Evolutionary conservation across 495 filamentous ascomycete species (phyloP).

Genomic region (Annulohypoxylon bovei): DNA sequence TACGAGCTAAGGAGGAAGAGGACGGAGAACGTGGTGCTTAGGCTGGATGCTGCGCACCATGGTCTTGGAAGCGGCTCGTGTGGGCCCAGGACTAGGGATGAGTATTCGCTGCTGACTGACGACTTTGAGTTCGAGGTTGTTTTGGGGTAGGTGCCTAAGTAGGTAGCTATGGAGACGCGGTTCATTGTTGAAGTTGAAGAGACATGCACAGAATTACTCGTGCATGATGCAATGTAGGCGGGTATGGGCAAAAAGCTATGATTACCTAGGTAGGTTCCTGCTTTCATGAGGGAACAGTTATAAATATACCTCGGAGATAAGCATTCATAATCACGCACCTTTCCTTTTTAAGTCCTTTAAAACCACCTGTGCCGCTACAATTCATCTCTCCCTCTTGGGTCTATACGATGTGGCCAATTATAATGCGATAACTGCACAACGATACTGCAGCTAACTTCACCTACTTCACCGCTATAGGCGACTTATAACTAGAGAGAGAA

Average conservation of each 20-base stretch:
- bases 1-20: slow-evolving; percentile 63
- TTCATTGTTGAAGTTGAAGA: not conserved
- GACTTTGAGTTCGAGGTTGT: slow-evolving; percentile 44
- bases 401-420: not conserved
- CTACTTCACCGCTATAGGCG: not conserved
- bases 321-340: not conserved
- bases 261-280: no score
- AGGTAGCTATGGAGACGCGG: not conserved
- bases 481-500: not conserved
- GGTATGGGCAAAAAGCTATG: no score
- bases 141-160: slow-evolving; percentile 11
- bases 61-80: slow-evolving; percentile 70
- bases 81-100: slow-evolving; percentile 66
- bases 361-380: not conserved
- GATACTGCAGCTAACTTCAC: not conserved
- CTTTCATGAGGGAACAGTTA: no score
- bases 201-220: not conserved
- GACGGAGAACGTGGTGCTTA: slow-evolving; percentile 61
- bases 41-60: slow-evolving; percentile 65
- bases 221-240: not conserved
- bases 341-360: not conserved
- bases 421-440: not conserved
- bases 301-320: no score
- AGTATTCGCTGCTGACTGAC: slow-evolving; percentile 54
- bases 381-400: not conserved